These are phyloP conservation scores for Penicillium riverlandense DNA, from an alignment of 495 filamentous ascomycete species.

Conservation along the genomic window DNA sequence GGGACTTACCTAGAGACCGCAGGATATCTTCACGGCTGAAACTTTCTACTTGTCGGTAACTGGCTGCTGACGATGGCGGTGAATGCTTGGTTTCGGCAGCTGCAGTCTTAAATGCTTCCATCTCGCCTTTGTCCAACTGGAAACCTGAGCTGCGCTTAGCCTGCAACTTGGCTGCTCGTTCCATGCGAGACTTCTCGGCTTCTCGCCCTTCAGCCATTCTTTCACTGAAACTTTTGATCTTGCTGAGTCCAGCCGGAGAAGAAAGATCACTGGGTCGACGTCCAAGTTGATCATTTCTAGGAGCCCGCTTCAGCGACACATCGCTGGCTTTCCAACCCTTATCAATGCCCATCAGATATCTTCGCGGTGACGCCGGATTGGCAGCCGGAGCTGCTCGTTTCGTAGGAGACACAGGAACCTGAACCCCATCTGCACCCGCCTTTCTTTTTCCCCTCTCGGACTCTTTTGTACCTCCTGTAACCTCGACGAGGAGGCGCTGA, in stretches of 20 bases:
- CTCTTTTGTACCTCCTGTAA: slow-evolving; percentile 14
- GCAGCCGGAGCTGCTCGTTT: slow-evolving; percentile 38
- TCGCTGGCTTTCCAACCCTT: slow-evolving; percentile 76
- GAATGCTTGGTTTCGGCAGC: slow-evolving; percentile 39
- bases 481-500: slow-evolving; percentile 12
- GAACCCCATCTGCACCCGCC: slow-evolving; percentile 36
- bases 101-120: slow-evolving; percentile 56
- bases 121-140: slow-evolving; percentile 54
- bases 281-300: slow-evolving; percentile 15
- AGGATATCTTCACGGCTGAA: slow-evolving; percentile 62
- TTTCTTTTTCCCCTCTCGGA: slow-evolving; percentile 14
- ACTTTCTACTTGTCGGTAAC: slow-evolving; percentile 37
- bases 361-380: slow-evolving; percentile 65
- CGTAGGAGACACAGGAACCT: slow-evolving; percentile 79
- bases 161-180: slow-evolving; percentile 47
- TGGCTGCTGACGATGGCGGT: slow-evolving; percentile 33
- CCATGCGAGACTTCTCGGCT: slow-evolving; percentile 39
- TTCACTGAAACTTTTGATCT: slow-evolving; percentile 76
- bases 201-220: slow-evolving; percentile 61
- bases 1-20: slow-evolving; percentile 27
- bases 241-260: slow-evolving; percentile 23
- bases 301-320: slow-evolving; percentile 75
- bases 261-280: neutral
- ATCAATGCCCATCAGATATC: slow-evolving; percentile 81
- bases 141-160: slow-evolving; percentile 67